phyloP scores from a whole-genome alignment of 192 early-diverging fungal genomes.

The Rhizoclosmatium sp. region DNA sequence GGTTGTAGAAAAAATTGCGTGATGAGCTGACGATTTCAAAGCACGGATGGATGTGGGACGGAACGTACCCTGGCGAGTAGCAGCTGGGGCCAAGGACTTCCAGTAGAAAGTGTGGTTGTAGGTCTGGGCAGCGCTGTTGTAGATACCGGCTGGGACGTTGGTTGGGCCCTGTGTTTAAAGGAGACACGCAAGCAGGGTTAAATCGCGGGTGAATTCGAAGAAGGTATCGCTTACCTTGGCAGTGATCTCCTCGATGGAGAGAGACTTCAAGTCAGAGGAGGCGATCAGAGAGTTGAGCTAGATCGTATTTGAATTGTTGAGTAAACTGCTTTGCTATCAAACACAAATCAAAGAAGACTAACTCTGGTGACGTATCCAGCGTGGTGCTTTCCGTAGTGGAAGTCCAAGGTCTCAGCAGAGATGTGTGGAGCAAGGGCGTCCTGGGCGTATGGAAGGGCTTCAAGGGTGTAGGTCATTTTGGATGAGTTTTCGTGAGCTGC shows the following conservation, averaged over 20 bases:
- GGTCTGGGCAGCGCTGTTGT: slow-evolving; percentile 60
- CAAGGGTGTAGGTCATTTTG: slow-evolving; percentile 20
- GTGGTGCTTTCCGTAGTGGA: slow-evolving; percentile 35
- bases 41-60: not conserved
- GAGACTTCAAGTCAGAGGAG: slow-evolving; percentile 12
- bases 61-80: slow-evolving; percentile 25
- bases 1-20: not conserved
- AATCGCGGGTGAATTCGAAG: not conserved
- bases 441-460: slow-evolving; percentile 20
- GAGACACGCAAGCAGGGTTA: not conserved
- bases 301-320: too few species aligned
- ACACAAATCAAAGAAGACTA: too few species aligned
- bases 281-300: slow-evolving; percentile 34
- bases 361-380: slow-evolving; percentile 25
- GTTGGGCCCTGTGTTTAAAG: slow-evolving; percentile 24
- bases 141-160: slow-evolving; percentile 38
- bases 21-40: not conserved
- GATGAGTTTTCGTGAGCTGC: not conserved
- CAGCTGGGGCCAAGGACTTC: slow-evolving; percentile 30
- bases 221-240: slow-evolving; percentile 15
- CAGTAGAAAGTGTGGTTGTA: slow-evolving; percentile 45
- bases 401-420: slow-evolving; percentile 45
- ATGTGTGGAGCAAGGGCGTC: slow-evolving; percentile 35
- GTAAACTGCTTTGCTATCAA: too few species aligned
- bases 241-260: slow-evolving; percentile 21